These are phyloP conservation scores for Trametes sanguinea DNA, from an alignment of 768 basidiomycete genomes.

Conservation along the genomic window DNA sequence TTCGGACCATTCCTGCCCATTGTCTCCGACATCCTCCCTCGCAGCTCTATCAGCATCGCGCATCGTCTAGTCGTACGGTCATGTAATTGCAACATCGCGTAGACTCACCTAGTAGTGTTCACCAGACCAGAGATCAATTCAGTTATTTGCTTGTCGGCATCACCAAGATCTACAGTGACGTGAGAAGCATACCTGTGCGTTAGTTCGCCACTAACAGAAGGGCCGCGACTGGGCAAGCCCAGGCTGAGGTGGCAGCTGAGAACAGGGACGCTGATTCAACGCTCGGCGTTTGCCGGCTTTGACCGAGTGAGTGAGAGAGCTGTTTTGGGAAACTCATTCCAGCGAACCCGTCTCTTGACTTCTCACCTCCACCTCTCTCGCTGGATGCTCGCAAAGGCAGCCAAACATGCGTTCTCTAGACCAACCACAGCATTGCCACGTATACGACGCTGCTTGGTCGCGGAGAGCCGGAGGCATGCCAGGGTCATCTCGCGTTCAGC, in stretches of 20 bases:
- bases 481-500: constrained; percentile 25
- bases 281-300: constrained; percentile 2
- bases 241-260: too few relatives aligned
- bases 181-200: too few relatives aligned
- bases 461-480: constrained; percentile 29
- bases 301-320: not conserved
- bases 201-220: too few relatives aligned
- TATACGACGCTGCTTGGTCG: constrained; percentile 46
- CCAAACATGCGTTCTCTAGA: constrained; percentile 45
- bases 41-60: constrained; percentile 2
- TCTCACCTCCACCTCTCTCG: constrained; percentile 13
- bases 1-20: not conserved
- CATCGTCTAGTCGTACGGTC: not conserved
- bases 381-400: constrained; percentile 40
- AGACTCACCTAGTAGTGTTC: constrained; percentile 9
- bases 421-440: constrained; percentile 38
- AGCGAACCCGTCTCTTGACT: constrained; percentile 8
- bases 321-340: constrained; percentile 1
- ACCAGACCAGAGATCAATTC: not conserved
- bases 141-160: not conserved
- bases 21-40: not conserved
- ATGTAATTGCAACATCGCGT: constrained; percentile 13
- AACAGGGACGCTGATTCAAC: not conserved
- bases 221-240: too few relatives aligned
- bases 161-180: too few relatives aligned